A percentile compares a stretch with the other conserved stretches of the same genome.
Conservation (phyloP, 2,329 filamentous ascomycete genomes). For the Pestalotiopsis sp. region DNA sequence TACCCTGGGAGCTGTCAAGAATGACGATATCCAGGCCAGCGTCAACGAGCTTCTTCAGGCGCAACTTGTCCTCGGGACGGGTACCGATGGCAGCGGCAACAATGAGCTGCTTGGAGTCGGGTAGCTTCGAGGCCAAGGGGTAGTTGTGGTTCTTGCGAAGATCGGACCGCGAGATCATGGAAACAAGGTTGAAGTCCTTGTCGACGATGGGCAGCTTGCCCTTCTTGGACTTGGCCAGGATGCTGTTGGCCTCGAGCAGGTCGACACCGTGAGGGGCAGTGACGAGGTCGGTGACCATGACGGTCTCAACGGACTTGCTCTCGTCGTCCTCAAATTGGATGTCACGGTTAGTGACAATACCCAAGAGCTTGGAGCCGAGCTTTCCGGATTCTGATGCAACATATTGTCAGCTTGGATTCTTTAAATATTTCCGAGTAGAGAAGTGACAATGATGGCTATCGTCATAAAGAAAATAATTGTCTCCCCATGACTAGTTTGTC, state of each 20-base stretch:
- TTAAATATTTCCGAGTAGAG: not conserved
- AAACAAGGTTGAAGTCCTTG: slow-evolving; percentile 80
- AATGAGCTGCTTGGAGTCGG: slow-evolving; percentile 96
- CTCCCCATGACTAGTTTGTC: slow-evolving; percentile 88
- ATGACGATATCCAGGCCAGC: slow-evolving; percentile 95
- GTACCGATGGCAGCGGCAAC: slow-evolving; percentile 95
- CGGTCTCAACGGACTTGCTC: slow-evolving; percentile 74
- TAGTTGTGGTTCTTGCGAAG: slow-evolving; percentile 99
- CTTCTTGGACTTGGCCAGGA: slow-evolving; percentile 95
- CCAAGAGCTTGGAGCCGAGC: slow-evolving; percentile 92
- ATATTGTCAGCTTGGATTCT: slow-evolving; percentile 37
- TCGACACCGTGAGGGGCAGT: slow-evolving; percentile 84
- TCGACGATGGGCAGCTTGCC: slow-evolving; percentile 96
- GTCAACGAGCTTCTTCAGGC: slow-evolving; percentile 86
- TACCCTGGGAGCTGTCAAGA: slow-evolving; percentile 95
- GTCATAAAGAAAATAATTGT: slow-evolving; percentile 55
- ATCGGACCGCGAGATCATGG: slow-evolving; percentile 91
- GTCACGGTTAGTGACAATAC: slow-evolving; percentile 97
- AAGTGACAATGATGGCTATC: slow-evolving; percentile 25
- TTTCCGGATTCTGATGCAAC: slow-evolving; percentile 76
- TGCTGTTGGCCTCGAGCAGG: slow-evolving; percentile 86
- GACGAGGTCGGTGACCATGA: slow-evolving; percentile 95
- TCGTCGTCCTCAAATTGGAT: slow-evolving; percentile 91
- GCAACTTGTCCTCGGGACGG: slow-evolving; percentile 86
- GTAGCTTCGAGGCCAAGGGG: slow-evolving; percentile 93